A percentile compares a stretch with the other conserved stretches of the same genome.
phyloP scores from a whole-genome alignment of 2,329 filamentous ascomycete genomes.

The Aureobasidium sp. region DNA sequence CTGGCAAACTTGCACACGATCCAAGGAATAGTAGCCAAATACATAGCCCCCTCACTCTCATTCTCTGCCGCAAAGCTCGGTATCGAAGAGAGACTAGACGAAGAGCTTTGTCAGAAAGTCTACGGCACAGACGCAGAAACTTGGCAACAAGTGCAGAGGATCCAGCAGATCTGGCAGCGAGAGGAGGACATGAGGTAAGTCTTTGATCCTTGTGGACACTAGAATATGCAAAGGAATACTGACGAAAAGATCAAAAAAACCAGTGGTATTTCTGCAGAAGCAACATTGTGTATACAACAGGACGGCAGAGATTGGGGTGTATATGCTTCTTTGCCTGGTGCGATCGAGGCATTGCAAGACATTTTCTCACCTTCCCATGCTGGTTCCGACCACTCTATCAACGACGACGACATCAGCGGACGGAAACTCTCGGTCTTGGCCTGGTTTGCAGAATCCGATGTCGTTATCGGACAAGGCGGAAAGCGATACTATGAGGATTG shows the following conservation, averaged over 20 bases:
- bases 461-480: constrained; percentile 38
- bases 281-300: constrained; percentile 33
- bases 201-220: not conserved
- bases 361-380: not conserved
- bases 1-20: constrained; percentile 29
- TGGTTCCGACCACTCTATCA: constrained; percentile 13
- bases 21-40: constrained; percentile 28
- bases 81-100: too few relatives aligned
- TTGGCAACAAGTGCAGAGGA: not conserved
- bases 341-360: not conserved
- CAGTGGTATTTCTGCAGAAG: constrained; percentile 34
- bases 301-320: constrained; percentile 29
- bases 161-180: constrained; percentile 19
- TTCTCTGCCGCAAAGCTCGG: constrained; percentile 27
- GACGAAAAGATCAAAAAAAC: too few relatives aligned
- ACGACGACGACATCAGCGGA: too few relatives aligned
- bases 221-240: too few relatives aligned
- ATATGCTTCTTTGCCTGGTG: constrained; percentile 26
- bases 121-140: not conserved
- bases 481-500: constrained; percentile 38
- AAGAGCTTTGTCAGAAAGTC: not conserved
- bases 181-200: constrained; percentile 21
- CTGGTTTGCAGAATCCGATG: constrained; percentile 35
- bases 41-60: constrained; percentile 24
- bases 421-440: constrained; percentile 25